Percentiles rank a stretch among this genome's conserved stretches.
phyloP scores from a whole-genome alignment of 208 protist genomes.

The Trypanosoma mega region DNA sequence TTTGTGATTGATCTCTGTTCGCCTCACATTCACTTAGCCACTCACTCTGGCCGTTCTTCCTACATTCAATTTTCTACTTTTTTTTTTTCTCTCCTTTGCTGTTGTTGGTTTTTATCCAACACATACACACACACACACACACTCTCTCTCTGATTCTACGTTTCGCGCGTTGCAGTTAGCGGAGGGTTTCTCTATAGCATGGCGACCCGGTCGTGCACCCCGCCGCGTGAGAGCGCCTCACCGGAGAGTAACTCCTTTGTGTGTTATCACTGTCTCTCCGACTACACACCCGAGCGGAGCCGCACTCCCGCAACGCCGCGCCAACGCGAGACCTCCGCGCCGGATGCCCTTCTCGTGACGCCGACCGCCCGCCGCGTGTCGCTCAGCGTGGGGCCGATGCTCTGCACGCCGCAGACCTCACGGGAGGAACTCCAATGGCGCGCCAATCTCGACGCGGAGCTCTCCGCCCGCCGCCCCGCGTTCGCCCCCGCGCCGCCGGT shows the following conservation, averaged over 20 bases:
- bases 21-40: too few species aligned
- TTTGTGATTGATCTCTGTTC: too few species aligned
- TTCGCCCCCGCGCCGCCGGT: constrained; percentile 37
- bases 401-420: constrained; percentile 68
- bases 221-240: constrained; percentile 19
- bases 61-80: too few species aligned
- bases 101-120: too few species aligned
- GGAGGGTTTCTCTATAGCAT: too few species aligned
- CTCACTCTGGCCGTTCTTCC: too few species aligned
- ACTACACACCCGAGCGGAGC: constrained; percentile 21
- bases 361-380: constrained; percentile 15
- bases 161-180: too few species aligned
- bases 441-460: constrained; percentile 50
- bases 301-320: constrained; percentile 14
- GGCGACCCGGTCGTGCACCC: constrained; percentile 33
- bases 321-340: not conserved
- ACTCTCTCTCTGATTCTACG: too few species aligned
- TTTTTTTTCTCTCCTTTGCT: too few species aligned
- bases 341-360: constrained; percentile 15
- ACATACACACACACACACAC: too few species aligned
- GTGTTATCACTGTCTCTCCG: constrained; percentile 28
- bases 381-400: constrained; percentile 10
- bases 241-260: constrained; percentile 20
- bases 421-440: constrained; percentile 44
- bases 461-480: constrained; percentile 32